These are phyloP conservation scores for Ophiostoma triangulosporum DNA, from an alignment of 2,329 filamentous ascomycete species.

Conservation along the genomic window DNA sequence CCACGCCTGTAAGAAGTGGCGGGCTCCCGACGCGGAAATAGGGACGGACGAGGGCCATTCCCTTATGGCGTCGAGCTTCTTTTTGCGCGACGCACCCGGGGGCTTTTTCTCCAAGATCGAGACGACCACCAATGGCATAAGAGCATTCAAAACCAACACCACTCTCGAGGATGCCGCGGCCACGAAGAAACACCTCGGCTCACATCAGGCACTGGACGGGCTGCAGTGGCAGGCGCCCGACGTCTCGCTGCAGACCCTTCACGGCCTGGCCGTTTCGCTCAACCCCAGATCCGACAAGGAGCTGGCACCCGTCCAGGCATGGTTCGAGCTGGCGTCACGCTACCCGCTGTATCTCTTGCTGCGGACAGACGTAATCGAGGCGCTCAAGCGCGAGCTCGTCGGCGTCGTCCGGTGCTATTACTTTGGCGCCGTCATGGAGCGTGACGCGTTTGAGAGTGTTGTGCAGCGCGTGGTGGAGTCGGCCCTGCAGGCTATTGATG, in stretches of 20 bases:
- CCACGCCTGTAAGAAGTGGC: conserved; percentile 28
- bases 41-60: conserved; percentile 25
- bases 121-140: conserved; percentile 9
- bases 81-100: conserved; percentile 27
- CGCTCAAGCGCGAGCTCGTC: conserved; percentile 28
- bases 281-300: conserved; percentile 27
- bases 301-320: conserved; percentile 38
- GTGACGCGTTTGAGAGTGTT: conserved; percentile 33
- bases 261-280: conserved; percentile 31
- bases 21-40: conserved; percentile 1
- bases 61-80: conserved; percentile 31
- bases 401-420: conserved; percentile 31
- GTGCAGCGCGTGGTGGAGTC: conserved; percentile 26
- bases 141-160: conserved; percentile 7
- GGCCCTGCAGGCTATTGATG: not conserved
- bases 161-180: not conserved
- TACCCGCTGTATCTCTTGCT: conserved; percentile 29
- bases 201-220: conserved; percentile 7
- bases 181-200: not conserved
- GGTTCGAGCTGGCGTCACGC: conserved; percentile 35
- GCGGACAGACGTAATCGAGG: conserved; percentile 21
- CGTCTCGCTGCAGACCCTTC: conserved; percentile 30
- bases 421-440: conserved; percentile 35
- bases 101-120: conserved; percentile 19
- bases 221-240: conserved; percentile 25